Conservation (phyloP, 441 rosid species). For the Brassica hybrid region DNA sequence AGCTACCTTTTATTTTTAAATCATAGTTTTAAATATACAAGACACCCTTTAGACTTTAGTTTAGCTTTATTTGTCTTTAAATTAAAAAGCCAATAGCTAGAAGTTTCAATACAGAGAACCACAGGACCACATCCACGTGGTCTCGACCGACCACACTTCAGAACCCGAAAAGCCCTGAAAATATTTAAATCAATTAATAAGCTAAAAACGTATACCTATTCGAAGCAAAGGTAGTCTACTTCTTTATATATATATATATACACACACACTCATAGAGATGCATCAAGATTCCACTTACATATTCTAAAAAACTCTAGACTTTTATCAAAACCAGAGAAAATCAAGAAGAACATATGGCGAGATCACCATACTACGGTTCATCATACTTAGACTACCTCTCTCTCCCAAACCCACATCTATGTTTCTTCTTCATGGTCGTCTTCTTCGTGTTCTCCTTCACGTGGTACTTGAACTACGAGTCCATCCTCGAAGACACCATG, state of each 20-base stretch:
- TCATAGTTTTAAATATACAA: neutral
- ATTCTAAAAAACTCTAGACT: neutral
- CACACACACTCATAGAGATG: neutral
- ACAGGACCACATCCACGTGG: constrained; percentile 41
- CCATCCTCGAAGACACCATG: constrained; percentile 56
- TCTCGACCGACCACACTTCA: constrained; percentile 45
- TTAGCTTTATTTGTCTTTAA: constrained; percentile 29
- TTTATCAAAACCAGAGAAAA: constrained; percentile 25
- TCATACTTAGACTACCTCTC: constrained; percentile 60
- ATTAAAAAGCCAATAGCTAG: constrained; percentile 26
- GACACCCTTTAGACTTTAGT: neutral
- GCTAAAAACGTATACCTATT: neutral
- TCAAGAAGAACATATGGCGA: constrained; percentile 61
- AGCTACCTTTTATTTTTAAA: neutral
- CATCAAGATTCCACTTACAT: constrained; percentile 31
- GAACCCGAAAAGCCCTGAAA: constrained; percentile 23
- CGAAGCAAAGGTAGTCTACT: constrained; percentile 32
- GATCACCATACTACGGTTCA: constrained; percentile 48
- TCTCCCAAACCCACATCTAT: constrained; percentile 60
- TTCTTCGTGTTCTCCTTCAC: constrained; percentile 57
- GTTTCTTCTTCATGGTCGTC: constrained; percentile 57
- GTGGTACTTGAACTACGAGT: constrained; percentile 75
- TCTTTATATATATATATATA: constrained; percentile 34
- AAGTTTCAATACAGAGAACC: constrained; percentile 22
- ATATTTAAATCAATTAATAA: constrained; percentile 24